Percentiles rank a stretch among this genome's conserved stretches.
Conservation (phyloP, 2,329 filamentous ascomycete genomes). For the Trichophyton benhamiae region DNA sequence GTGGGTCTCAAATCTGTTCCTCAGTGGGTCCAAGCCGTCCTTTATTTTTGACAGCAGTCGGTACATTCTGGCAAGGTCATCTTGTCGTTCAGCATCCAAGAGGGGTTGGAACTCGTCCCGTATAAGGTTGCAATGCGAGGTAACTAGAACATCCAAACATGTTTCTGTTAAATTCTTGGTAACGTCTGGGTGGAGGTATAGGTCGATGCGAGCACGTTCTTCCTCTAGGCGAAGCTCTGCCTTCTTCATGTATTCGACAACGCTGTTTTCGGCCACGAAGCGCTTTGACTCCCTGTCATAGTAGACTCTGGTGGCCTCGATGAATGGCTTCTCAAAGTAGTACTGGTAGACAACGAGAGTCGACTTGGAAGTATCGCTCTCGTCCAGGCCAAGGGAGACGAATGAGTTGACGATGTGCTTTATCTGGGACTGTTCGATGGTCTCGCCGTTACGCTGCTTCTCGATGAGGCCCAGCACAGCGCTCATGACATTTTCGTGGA, state of each 20-base stretch:
- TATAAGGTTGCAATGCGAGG: slow-evolving; percentile 71
- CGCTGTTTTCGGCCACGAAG: slow-evolving; percentile 91
- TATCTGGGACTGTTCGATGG: slow-evolving; percentile 92
- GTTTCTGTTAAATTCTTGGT: slow-evolving; percentile 69
- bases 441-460: slow-evolving; percentile 94
- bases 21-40: slow-evolving; percentile 78
- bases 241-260: slow-evolving; percentile 99
- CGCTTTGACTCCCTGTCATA: slow-evolving; percentile 87
- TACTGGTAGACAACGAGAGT: slow-evolving; percentile 89
- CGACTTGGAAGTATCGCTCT: slow-evolving; percentile 82
- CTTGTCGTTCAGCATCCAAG: slow-evolving; percentile 84
- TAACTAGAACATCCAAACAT: slow-evolving; percentile 81
- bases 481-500: slow-evolving; percentile 82
- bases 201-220: slow-evolving; percentile 82
- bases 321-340: slow-evolving; percentile 87
- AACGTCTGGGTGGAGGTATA: slow-evolving; percentile 88
- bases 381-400: slow-evolving; percentile 85
- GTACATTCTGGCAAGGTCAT: slow-evolving; percentile 96
- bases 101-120: slow-evolving; percentile 92
- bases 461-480: slow-evolving; percentile 90
- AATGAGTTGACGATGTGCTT: slow-evolving; percentile 96
- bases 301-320: slow-evolving; percentile 69
- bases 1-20: slow-evolving; percentile 79
- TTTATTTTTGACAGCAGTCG: slow-evolving; percentile 77
- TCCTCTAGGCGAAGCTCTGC: slow-evolving; percentile 79